A percentile compares a stretch with the other conserved stretches of the same genome.
Evolutionary conservation across 2,329 filamentous ascomycete genomes (phyloP).

Genomic region (Calonectria hawksworthii): DNA sequence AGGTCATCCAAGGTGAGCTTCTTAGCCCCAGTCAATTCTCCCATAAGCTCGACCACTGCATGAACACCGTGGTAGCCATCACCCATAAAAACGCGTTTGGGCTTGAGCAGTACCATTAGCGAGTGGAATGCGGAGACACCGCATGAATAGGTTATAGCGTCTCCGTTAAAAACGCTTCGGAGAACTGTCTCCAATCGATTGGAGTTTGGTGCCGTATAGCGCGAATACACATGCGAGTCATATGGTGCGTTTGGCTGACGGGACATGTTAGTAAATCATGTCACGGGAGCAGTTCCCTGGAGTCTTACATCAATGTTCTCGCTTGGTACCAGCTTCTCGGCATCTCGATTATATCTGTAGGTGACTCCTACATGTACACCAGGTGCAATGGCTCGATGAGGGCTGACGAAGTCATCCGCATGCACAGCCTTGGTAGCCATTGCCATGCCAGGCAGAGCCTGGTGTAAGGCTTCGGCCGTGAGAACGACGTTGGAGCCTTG

Average conservation of each 20-base stretch:
- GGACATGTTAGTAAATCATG: background rate
- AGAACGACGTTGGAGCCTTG: background rate
- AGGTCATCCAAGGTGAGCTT: background rate
- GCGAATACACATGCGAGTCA: background rate
- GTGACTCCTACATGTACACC: background rate
- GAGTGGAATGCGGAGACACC: background rate
- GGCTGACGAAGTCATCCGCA: background rate
- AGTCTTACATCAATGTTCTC: background rate
- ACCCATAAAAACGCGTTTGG: background rate
- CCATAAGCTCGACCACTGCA: background rate
- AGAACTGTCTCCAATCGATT: background rate
- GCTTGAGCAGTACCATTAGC: background rate
- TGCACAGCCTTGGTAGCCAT: background rate
- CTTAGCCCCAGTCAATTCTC: background rate
- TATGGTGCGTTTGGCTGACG: background rate
- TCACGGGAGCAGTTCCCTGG: background rate
- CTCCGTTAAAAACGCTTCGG: background rate
- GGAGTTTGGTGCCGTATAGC: background rate
- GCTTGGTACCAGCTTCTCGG: background rate
- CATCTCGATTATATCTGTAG: background rate
- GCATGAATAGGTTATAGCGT: background rate
- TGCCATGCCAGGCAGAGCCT: background rate
- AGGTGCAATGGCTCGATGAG: background rate
- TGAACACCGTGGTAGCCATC: background rate
- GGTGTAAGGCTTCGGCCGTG: background rate